Base-by-base conservation (phyloP, 192 early-diverging fungal genomes). In the Linnemannia exigua region DNA sequence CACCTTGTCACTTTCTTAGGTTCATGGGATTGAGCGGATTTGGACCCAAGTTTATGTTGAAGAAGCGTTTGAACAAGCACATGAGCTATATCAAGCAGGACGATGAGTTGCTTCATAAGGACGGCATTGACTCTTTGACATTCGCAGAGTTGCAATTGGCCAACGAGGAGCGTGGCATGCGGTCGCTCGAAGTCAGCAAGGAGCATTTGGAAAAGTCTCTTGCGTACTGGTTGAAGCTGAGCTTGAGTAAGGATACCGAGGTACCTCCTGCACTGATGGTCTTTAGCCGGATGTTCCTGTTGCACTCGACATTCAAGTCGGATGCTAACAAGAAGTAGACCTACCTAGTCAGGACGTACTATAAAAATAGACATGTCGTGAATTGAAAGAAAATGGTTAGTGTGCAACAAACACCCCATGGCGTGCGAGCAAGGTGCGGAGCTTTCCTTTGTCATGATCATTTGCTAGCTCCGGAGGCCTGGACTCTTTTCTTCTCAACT, bases 131-230 rank as follows among this genome's bases (percentile, higher is more conserved):
- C 36, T 75, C 72, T 0, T 61, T 92, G 50, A 81, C 75, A 2
- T 73, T 79, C 7, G 11, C 72, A 47, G 91, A 92, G 66, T 67
- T 92, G 22, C 86, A 89, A 25, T 47, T 88, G 19, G 91, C 89
- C 6, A 80, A 81, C 38, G 91, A 92, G 73, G 91, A 92, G 74
- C 89, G 91, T 71, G 91, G 91, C 20, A 90, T 92, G 91, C 88
- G 89, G 12, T 90, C 90, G 1, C 33, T 92, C 16, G 88, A 87
- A 35, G 77, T 81, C 11, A 79, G 84, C 33, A 81, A 80, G 50
- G 85, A 88, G 15, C 80, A 87, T 72, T 66, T 91, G 28, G 84
- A 87, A 36, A 83, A 79, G 67, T 89, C 84, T 22, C 74, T 91
- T 22, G 82, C 82, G 12, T 89, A 89, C 79, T 91, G 91, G 91